phyloP scores from a whole-genome alignment of 2,329 filamentous ascomycete species.

The Fusarium bactridioides region DNA sequence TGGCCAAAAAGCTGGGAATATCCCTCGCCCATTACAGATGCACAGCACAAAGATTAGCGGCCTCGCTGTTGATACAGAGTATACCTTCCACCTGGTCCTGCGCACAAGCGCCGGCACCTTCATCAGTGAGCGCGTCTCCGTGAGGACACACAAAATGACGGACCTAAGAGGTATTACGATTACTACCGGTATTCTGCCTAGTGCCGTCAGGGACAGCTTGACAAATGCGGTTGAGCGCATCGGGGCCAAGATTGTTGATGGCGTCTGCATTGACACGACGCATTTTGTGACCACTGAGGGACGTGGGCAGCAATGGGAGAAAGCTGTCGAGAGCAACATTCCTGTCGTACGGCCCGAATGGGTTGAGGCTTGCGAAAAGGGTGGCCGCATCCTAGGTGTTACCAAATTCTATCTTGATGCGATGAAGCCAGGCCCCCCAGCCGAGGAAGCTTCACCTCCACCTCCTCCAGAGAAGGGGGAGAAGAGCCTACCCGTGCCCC shows the following conservation, averaged over 20 bases:
- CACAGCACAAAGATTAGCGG: constrained; percentile 97
- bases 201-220: constrained; percentile 75
- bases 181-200: constrained; percentile 85
- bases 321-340: constrained; percentile 96
- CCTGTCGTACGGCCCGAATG: constrained; percentile 96
- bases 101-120: constrained; percentile 90
- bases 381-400: constrained; percentile 91
- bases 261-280: constrained; percentile 94
- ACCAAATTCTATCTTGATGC: constrained; percentile 97
- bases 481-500: constrained; percentile 41
- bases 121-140: constrained; percentile 81
- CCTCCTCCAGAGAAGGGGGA: constrained; percentile 47
- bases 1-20: constrained; percentile 94
- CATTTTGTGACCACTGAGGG: constrained; percentile 98
- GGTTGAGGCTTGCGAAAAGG: constrained; percentile 95
- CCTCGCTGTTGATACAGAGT: constrained; percentile 94
- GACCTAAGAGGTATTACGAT: constrained; percentile 95
- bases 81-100: constrained; percentile 91
- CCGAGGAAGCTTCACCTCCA: constrained; percentile 44
- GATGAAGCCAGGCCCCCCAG: constrained; percentile 55
- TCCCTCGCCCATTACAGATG: constrained; percentile 86
- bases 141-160: constrained; percentile 98
- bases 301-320: constrained; percentile 89
- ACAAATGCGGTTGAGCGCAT: constrained; percentile 82
- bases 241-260: constrained; percentile 89